Conservation (phyloP, 2,329 filamentous ascomycete species). For the Alternaria angustiovoidea region DNA sequence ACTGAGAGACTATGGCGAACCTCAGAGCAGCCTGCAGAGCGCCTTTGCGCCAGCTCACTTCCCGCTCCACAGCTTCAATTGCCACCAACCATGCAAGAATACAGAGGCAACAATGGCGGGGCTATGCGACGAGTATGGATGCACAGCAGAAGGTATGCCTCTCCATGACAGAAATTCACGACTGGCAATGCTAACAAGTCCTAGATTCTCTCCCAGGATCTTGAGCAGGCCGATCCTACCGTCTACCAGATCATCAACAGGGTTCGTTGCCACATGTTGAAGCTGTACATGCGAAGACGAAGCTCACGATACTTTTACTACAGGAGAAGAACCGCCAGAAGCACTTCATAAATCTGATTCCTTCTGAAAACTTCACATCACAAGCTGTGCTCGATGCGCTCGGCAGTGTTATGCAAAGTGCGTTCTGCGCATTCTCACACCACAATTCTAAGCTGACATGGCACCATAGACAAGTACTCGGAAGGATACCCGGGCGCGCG, state of each 20-base stretch:
- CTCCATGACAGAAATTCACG: background rate
- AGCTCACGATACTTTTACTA: slow-evolving; percentile 27
- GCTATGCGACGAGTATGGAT: slow-evolving; percentile 54
- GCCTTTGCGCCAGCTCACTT: slow-evolving; percentile 47
- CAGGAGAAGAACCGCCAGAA: slow-evolving; percentile 96
- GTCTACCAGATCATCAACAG: slow-evolving; percentile 92
- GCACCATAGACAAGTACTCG: slow-evolving; percentile 86
- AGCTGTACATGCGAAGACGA: slow-evolving; percentile 15
- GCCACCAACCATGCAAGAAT: slow-evolving; percentile 43
- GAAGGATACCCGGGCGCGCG: slow-evolving; percentile 97
- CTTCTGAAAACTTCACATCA: slow-evolving; percentile 99
- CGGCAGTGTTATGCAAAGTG: slow-evolving; percentile 64
- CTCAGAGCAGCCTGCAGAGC: slow-evolving; percentile 51
- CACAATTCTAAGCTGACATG: slow-evolving; percentile 34
- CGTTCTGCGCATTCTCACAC: slow-evolving; percentile 67
- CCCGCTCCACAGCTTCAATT: slow-evolving; percentile 36
- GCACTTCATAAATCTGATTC: slow-evolving; percentile 99
- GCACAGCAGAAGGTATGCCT: slow-evolving; percentile 58
- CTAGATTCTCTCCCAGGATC: slow-evolving; percentile 79
- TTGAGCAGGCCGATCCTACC: slow-evolving; percentile 84
- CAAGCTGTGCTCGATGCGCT: slow-evolving; percentile 97
- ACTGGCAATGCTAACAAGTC: slow-evolving; percentile 17
- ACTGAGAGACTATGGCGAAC: slow-evolving; percentile 50
- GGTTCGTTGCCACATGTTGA: slow-evolving; percentile 59
- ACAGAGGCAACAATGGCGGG: slow-evolving; percentile 48